A percentile compares a stretch with the other conserved stretches of the same genome.
Evolutionary conservation across 352 stramenopile genomes (phyloP).

Genomic region (Pythium apleroticum): DNA sequence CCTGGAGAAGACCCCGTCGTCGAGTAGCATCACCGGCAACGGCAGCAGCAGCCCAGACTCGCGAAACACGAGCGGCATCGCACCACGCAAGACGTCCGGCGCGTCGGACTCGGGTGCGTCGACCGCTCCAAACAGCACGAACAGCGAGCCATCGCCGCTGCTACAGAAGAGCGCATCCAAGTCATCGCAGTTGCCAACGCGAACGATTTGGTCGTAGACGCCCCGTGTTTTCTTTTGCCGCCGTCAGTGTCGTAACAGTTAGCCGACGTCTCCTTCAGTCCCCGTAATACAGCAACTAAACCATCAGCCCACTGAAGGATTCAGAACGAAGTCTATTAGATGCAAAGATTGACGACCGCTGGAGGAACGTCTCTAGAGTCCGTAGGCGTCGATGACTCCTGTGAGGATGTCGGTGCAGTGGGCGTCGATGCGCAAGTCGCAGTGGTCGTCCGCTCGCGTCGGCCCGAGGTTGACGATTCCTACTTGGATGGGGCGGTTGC

Average conservation of each 20-base stretch:
- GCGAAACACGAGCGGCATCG: constrained; percentile 3
- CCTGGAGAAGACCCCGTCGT: constrained; percentile 26
- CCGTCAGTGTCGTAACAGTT: background rate
- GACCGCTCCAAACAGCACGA: background rate
- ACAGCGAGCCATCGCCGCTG: constrained; percentile 6
- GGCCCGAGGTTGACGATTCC: constrained; percentile 88
- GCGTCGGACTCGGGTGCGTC: constrained; percentile 13
- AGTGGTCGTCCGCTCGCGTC: constrained; percentile 84
- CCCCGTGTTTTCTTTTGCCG: background rate
- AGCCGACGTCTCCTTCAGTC: background rate
- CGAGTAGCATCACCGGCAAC: constrained; percentile 7
- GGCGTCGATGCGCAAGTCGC: constrained; percentile 69
- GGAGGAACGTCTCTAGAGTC: constrained; percentile 4
- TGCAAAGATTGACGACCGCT: background rate
- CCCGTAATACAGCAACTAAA: background rate
- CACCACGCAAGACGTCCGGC: constrained; percentile 20
- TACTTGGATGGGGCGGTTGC: constrained; percentile 60
- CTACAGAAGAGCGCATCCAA: constrained; percentile 20
- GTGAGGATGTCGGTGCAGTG: constrained; percentile 55
- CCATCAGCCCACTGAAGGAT: background rate
- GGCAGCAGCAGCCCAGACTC: constrained; percentile 9
- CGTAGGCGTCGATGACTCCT: constrained; percentile 31
- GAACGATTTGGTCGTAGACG: constrained; percentile 25
- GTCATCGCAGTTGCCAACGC: constrained; percentile 24
- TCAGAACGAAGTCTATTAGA: constrained; percentile 10